Evolutionary conservation across 208 protist species (phyloP).

Genomic region (Leptomonas seymouri): DNA sequence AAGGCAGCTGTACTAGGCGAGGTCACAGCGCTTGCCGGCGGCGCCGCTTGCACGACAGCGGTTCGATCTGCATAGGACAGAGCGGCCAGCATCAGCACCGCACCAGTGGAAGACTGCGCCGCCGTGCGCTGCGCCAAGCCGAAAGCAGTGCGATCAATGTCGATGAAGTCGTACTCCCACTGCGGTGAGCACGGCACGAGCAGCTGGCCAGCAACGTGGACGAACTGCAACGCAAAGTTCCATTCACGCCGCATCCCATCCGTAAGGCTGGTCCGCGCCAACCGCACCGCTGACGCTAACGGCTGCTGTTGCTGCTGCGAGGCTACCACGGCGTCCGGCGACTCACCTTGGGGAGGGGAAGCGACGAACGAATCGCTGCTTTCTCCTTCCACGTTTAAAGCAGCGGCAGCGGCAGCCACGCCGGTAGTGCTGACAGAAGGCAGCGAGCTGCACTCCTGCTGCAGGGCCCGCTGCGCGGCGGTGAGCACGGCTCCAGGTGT

Average conservation of each 20-base stretch:
- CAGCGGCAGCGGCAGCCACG: slow-evolving; percentile 1
- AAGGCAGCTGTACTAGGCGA: slow-evolving; percentile 3
- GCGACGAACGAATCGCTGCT: background rate
- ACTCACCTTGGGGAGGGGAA: background rate
- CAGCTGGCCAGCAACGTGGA: slow-evolving; percentile 68
- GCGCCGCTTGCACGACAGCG: slow-evolving; percentile 31
- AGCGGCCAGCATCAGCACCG: slow-evolving; percentile 37
- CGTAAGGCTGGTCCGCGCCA: slow-evolving; percentile 12
- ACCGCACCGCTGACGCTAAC: background rate
- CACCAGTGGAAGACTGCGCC: background rate
- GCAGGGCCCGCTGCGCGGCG: slow-evolving; percentile 21
- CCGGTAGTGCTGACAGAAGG: background rate
- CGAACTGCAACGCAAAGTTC: slow-evolving; percentile 82
- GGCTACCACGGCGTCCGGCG: background rate
- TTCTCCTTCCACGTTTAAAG: background rate
- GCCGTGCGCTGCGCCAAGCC: slow-evolving; percentile 22
- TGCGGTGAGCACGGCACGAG: slow-evolving; percentile 70
- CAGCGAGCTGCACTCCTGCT: slow-evolving; percentile 16
- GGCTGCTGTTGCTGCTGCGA: slow-evolving; percentile 6
- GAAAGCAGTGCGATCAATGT: slow-evolving; percentile 49
- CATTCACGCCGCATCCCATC: slow-evolving; percentile 89
- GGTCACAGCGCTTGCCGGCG: background rate
- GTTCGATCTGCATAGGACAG: slow-evolving; percentile 71
- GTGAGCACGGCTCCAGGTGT: slow-evolving; percentile 18
- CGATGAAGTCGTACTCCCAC: slow-evolving; percentile 87